Evolutionary conservation across 1,139 yeast genomes (phyloP).

Genomic region (Yamadazyma conglobata): DNA sequence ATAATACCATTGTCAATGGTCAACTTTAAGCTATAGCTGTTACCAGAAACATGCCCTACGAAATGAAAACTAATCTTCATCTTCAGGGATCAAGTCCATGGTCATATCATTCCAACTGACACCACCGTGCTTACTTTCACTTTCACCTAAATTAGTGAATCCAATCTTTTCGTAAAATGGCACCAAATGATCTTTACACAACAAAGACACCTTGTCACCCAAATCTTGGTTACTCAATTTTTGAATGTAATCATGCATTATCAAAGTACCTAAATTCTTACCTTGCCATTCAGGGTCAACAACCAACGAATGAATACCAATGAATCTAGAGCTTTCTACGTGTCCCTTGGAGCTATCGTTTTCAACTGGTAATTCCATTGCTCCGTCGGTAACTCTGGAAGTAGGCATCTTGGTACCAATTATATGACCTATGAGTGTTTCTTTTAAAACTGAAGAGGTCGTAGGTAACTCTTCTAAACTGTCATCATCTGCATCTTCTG

Average conservation of each 20-base stretch:
- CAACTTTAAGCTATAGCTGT: too few relatives aligned
- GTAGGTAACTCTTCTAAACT: slow-evolving; percentile 42
- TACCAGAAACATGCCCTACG: not conserved
- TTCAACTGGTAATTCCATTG: slow-evolving; percentile 62
- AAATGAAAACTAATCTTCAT: slow-evolving; percentile 28
- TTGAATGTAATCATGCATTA: slow-evolving; percentile 87
- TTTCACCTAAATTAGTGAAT: slow-evolving; percentile 60
- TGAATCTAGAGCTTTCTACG: slow-evolving; percentile 64
- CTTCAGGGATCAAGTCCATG: slow-evolving; percentile 59
- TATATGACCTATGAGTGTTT: slow-evolving; percentile 77
- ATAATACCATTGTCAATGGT: too few relatives aligned
- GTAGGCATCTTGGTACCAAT: slow-evolving; percentile 71
- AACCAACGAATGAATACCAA: slow-evolving; percentile 82
- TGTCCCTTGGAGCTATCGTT: slow-evolving; percentile 55
- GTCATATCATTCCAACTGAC: slow-evolving; percentile 66
- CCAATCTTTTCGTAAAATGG: slow-evolving; percentile 82
- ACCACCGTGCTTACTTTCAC: slow-evolving; percentile 59
- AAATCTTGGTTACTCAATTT: slow-evolving; percentile 83
- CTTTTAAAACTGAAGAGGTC: slow-evolving; percentile 52
- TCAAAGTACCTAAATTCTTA: slow-evolving; percentile 73
- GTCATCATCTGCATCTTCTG: slow-evolving; percentile 25
- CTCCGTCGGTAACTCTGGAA: slow-evolving; percentile 52
- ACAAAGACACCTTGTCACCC: slow-evolving; percentile 71
- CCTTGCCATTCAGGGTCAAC: slow-evolving; percentile 79
- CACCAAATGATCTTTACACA: slow-evolving; percentile 66